Base-by-base conservation (phyloP, 768 basidiomycete species). In the Omphalotus guepiniiformis region DNA sequence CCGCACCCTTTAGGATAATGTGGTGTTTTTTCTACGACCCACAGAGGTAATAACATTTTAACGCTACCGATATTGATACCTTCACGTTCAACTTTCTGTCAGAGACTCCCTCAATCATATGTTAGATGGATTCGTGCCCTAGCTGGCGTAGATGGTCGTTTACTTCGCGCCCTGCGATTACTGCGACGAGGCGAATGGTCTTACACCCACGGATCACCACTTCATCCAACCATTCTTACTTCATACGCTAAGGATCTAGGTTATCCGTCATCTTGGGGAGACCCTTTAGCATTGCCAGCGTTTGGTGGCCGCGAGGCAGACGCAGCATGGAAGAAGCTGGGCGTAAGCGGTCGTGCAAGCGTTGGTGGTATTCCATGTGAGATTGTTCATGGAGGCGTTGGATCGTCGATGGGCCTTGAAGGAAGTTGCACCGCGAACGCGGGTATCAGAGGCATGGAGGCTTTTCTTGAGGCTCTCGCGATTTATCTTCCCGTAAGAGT, bases 21-120 rank as follows among this genome's bases (percentile, higher is more conserved):
- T 90, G 88, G 88, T 89, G 88, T 55, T 91, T 86, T 63, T 83
- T 88, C 60, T 90, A 91, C 55, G 71, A 83, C 57, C 86, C 88
- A 3, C 69, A 78, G 52, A 78, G 83, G 85, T 88, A 58, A 40
- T 56, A 53, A 13, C 23, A 18, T 28, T 55, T 53, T 13, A 21
- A 16, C 30, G 29, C 16, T 39, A 39, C 29, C 15, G 26, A 7
- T 25, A 23, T 18, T 42, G 22, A 18, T 12, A 39, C 7, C 19
- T 40, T 38, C 46, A 18, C 34, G 12, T 27, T 30, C 38, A 50
- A 4, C 28, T 13, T 36, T 38, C 26, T 11, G 27, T 44, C 36
- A 6, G 47, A 82, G 81, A 45, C 74, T 84, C 25, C 81, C 80
- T 25, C 69, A 65, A 44, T 79, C 82, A 1, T 88, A 90, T 58